phyloP scores from a whole-genome alignment of 306 rosid species.

The Begonia loranthoides region DNA sequence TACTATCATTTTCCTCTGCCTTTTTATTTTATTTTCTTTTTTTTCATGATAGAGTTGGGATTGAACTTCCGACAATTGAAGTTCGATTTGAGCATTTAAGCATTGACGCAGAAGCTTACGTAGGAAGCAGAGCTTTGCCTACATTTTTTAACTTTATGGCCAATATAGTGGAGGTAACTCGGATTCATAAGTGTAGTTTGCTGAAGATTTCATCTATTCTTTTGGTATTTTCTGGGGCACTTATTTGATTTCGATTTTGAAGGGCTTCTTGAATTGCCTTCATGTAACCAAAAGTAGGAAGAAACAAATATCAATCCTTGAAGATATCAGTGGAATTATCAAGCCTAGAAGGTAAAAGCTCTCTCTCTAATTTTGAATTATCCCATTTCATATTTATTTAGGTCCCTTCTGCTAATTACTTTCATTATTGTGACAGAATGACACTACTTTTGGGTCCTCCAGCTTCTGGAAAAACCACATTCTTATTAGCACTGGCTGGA shows the following conservation, averaged over 20 bases:
- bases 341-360: conserved; percentile 26
- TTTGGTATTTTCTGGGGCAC: background rate
- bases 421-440: conserved; percentile 19
- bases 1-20: background rate
- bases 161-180: conserved; percentile 8
- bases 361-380: background rate
- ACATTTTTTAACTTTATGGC: conserved; percentile 14
- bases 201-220: background rate
- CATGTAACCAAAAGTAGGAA: conserved; percentile 21
- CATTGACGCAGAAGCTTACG: conserved; percentile 34
- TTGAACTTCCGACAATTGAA: conserved; percentile 34
- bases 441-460: conserved; percentile 45
- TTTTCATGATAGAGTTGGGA: conserved; percentile 30
- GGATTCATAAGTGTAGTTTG: too few species aligned
- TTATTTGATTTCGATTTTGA: background rate
- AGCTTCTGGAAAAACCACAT: conserved; percentile 38
- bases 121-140: conserved; percentile 27
- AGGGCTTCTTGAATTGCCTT: conserved; percentile 19
- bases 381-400: background rate
- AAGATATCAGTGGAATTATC: conserved; percentile 24
- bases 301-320: conserved; percentile 17
- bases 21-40: background rate
- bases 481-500: conserved; percentile 38
- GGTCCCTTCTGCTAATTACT: background rate
- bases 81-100: conserved; percentile 35